Conservation (phyloP, 257 asterid genomes). For the Nicotiana paniculata region DNA sequence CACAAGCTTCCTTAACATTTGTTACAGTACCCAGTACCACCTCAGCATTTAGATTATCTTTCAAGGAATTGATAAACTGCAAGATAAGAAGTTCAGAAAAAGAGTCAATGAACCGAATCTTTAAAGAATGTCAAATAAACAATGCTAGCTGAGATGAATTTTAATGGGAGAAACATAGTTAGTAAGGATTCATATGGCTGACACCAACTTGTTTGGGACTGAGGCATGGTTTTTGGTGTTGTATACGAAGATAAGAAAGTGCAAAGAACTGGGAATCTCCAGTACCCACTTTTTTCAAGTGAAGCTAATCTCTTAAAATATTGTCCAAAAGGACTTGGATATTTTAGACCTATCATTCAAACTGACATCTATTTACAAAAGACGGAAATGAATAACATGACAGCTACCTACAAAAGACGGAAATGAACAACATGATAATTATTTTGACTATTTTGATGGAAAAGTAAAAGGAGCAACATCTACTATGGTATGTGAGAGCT, state of each 20-base stretch:
- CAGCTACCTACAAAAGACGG: not conserved
- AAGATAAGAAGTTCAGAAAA: conserved; percentile 15
- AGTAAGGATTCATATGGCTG: too few relatives aligned
- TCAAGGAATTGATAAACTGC: conserved; percentile 92
- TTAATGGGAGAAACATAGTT: too few relatives aligned
- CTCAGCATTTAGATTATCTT: conserved; percentile 96
- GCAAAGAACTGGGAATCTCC: not conserved
- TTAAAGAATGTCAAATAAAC: not conserved
- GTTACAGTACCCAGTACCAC: conserved; percentile 99
- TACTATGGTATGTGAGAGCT: not conserved
- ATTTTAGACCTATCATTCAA: not conserved
- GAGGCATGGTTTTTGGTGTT: too few relatives aligned
- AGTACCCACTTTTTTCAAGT: not conserved
- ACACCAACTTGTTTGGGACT: too few relatives aligned
- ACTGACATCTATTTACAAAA: not conserved
- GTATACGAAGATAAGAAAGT: not conserved
- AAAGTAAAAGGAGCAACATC: not conserved
- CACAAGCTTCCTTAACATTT: conserved; percentile 99
- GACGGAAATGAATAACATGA: not conserved
- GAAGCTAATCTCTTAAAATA: not conserved
- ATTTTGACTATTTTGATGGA: not conserved
- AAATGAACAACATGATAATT: too few relatives aligned
- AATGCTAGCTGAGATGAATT: too few relatives aligned
- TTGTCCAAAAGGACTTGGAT: conserved; percentile 1
- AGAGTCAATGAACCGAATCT: not conserved